Base-by-base conservation (phyloP, 441 rosid species). In the Dalechampia spathulata region DNA sequence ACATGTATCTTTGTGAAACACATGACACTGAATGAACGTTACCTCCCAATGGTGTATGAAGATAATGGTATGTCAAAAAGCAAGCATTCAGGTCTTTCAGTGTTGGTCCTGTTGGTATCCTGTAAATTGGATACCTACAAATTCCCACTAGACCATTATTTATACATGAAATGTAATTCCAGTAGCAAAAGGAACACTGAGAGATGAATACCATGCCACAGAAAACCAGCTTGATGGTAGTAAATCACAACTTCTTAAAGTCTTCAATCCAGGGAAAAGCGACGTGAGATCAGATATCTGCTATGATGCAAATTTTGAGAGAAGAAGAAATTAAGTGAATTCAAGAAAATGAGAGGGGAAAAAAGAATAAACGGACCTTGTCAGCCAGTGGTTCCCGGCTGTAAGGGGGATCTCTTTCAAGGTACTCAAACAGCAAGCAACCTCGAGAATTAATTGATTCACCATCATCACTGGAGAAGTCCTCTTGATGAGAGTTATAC, bases 111-210 rank as follows among this genome's bases (percentile, higher is more conserved):
- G 85, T 87, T 32, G 96, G 96, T 72, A 85, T 85, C 75, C 87
- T 81, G 76, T 87, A 87, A 60, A 87, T 81, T 53, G 96, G 96
- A 64, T 85, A 87, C 96, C 93, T 85, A 62, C 70, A 75, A 57
- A 42, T 23, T 51, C 16, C 51, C 55, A 66, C 0, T 21, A 55
- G 30, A 63, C 49, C 32, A 21, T 48, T 51, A 68, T 58, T 45
- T 48, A 65, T 20, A 53, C 37, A 44, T 50, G 49, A 57, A 40
- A 52, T 15, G 38, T 16, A 21, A 16, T 19, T 45, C 37, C 0
- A 36, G 45, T 47, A 66, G 58, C 22, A 30, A 62, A n/a, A 49
- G 14, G 6, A 37, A 51, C 11, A 45, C 15, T 48, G 36, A 20
- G 38, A 64, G 55, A 52, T 52, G 14, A 50, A 61, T 81, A 87